phyloP scores from a whole-genome alignment of 768 basidiomycete genomes.

The Gymnopilus dilepis region DNA sequence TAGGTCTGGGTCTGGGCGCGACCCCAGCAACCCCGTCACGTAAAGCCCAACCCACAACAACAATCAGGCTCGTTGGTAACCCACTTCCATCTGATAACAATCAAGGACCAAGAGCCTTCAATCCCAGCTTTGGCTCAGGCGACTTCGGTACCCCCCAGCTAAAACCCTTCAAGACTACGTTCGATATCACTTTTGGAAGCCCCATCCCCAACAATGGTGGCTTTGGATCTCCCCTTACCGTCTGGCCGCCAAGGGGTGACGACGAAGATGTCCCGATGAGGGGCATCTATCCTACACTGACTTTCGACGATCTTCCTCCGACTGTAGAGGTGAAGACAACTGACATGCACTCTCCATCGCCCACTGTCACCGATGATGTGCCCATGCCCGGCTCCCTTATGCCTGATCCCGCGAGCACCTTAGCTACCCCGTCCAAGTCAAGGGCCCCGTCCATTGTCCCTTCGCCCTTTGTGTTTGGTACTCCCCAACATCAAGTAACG shows the following conservation, averaged over 20 bases:
- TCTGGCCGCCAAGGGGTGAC: conserved; percentile 38
- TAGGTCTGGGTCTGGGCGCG: conserved; percentile 36
- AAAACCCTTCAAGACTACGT: conserved; percentile 66
- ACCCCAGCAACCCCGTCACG: conserved; percentile 46
- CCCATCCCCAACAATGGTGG: conserved; percentile 38
- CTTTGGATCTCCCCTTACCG: conserved; percentile 29
- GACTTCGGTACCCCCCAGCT: conserved; percentile 61
- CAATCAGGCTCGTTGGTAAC: conserved; percentile 54
- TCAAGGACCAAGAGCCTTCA: conserved; percentile 3
- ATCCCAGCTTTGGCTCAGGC: conserved; percentile 27
- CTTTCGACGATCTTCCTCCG: conserved; percentile 37
- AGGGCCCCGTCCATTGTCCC: conserved; percentile 23
- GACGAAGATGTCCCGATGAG: conserved; percentile 30
- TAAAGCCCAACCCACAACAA: conserved; percentile 50
- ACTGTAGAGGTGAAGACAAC: conserved; percentile 18
- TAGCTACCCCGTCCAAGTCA: conserved; percentile 2
- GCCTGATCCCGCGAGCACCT: conserved; percentile 7
- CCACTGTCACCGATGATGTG: neutral
- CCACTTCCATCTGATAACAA: conserved; percentile 23
- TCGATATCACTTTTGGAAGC: conserved; percentile 68
- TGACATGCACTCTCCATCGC: neutral
- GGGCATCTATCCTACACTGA: conserved; percentile 45
- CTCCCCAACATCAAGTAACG: conserved; percentile 66
- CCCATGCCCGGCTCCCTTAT: conserved; percentile 39
- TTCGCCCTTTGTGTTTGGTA: conserved; percentile 78